A percentile compares a stretch with the other conserved stretches of the same genome.
These are phyloP conservation scores for Apostasia ramifera DNA, from an alignment of 106 monocot species.

Conservation along the genomic window DNA sequence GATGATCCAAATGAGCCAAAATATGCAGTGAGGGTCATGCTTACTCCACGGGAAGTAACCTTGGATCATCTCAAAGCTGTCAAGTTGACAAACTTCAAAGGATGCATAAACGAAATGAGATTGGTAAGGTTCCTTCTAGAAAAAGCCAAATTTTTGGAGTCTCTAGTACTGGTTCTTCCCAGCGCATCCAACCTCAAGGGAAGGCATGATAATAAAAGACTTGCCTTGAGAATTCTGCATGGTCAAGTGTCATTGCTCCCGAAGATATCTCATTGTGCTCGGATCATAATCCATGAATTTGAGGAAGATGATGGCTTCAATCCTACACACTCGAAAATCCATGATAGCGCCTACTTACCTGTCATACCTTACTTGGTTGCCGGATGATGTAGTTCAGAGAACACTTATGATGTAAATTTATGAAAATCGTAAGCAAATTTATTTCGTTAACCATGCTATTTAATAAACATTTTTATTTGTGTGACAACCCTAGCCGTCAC, in stretches of 20 bases:
- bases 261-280: conserved; percentile 6
- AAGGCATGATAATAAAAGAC: neutral
- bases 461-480: too few relatives aligned
- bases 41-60: conserved; percentile 4
- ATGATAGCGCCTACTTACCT: neutral
- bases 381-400: neutral
- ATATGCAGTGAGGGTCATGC: neutral
- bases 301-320: conserved; percentile 4
- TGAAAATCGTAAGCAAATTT: too few relatives aligned
- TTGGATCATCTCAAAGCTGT: conserved; percentile 23
- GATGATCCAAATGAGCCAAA: neutral
- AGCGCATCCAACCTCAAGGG: neutral
- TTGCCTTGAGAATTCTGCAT: conserved; percentile 11
- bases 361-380: neutral
- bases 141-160: conserved; percentile 30
- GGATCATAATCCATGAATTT: conserved; percentile 7
- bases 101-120: conserved; percentile 24
- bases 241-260: conserved; percentile 17
- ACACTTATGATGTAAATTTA: too few relatives aligned
- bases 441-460: too few relatives aligned
- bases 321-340: neutral
- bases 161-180: conserved; percentile 26
- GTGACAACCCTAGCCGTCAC: too few relatives aligned
- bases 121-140: conserved; percentile 35
- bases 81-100: conserved; percentile 37